Conservation (phyloP, 768 basidiomycete genomes). For the Daedaleopsis nitida region DNA sequence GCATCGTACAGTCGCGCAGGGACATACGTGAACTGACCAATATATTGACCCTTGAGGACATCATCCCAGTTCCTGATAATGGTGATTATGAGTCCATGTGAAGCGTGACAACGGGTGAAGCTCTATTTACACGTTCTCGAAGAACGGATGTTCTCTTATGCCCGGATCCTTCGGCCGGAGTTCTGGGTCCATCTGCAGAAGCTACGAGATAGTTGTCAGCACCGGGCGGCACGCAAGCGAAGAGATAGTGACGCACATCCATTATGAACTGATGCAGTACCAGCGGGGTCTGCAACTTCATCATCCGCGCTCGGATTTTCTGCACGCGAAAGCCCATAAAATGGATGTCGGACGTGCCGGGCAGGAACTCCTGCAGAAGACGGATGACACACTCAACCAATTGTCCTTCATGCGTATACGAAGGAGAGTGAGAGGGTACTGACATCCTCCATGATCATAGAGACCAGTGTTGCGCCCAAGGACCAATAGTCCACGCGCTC, state of each 20-base stretch:
- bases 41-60: not conserved
- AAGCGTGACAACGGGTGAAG: not conserved
- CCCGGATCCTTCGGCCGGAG: not conserved
- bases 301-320: not conserved
- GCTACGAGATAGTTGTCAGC: not conserved
- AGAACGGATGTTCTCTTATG: not conserved
- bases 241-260: not conserved
- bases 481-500: constrained; percentile 52
- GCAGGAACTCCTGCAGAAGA: not conserved
- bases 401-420: not conserved
- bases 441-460: constrained; percentile 34
- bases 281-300: not conserved
- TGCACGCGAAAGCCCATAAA: not conserved
- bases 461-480: constrained; percentile 47
- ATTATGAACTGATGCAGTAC: constrained; percentile 3
- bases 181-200: not conserved
- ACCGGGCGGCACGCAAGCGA: too few species aligned
- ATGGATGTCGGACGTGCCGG: not conserved
- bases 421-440: not conserved
- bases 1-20: not conserved
- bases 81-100: not conserved
- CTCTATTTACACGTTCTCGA: not conserved
- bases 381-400: not conserved
- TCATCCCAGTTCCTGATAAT: constrained; percentile 10
- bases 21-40: constrained; percentile 1